phyloP scores from a whole-genome alignment of 345 rosid genomes.

The Gynandropsis gynandra region DNA sequence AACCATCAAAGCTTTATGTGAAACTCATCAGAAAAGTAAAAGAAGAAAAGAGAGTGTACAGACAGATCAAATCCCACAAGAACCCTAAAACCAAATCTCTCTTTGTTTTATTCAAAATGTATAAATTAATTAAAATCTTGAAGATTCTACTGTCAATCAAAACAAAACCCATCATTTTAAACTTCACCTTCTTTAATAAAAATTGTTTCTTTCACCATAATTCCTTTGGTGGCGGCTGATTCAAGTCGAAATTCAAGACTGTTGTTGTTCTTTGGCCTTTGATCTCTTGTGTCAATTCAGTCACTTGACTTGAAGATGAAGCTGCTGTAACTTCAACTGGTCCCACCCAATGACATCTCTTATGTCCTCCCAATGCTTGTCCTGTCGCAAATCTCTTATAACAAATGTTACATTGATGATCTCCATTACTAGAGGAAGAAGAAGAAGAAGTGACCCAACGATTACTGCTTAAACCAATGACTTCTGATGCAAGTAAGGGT shows the following conservation, averaged over 20 bases:
- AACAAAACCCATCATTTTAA: slow-evolving; percentile 26
- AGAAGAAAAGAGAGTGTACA: no score
- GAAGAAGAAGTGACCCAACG: slow-evolving; percentile 19
- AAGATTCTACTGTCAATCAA: not conserved
- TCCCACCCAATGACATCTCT: slow-evolving; percentile 42
- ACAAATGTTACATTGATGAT: slow-evolving; percentile 38
- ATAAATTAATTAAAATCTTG: not conserved
- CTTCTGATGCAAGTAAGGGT: slow-evolving; percentile 25
- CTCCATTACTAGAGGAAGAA: slow-evolving; percentile 24
- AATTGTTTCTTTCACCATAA: slow-evolving; percentile 19
- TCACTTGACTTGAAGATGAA: slow-evolving; percentile 24
- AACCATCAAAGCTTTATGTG: no score
- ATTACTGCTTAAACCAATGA: slow-evolving; percentile 20
- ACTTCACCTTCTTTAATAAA: slow-evolving; percentile 20
- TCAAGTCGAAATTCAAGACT: slow-evolving; percentile 28
- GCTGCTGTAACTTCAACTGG: slow-evolving; percentile 17
- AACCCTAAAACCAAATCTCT: no score
- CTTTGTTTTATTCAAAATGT: no score
- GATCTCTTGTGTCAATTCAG: slow-evolving; percentile 21
- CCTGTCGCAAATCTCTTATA: slow-evolving; percentile 33
- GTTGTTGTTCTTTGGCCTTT: slow-evolving; percentile 21
- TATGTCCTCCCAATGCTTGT: slow-evolving; percentile 52
- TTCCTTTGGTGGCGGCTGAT: slow-evolving; percentile 27
- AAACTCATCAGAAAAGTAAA: no score
- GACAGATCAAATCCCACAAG: no score